Conservation (phyloP, 192 early-diverging fungal genomes). For the Powellomyces hirtus region DNA sequence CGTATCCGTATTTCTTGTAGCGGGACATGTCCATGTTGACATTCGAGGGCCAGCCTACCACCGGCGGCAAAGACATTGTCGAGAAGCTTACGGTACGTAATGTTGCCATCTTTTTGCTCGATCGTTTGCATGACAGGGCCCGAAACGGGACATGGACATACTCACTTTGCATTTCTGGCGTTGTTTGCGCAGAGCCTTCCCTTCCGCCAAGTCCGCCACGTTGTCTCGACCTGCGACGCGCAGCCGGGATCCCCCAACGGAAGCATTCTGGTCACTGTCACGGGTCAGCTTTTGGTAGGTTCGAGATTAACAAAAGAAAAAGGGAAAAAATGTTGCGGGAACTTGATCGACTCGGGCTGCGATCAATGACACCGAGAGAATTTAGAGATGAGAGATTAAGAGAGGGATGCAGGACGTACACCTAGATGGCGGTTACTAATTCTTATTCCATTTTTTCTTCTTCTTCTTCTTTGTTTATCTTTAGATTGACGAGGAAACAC, state of each 20-base stretch:
- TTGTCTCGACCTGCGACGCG: slow-evolving; percentile 74
- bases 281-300: slow-evolving; percentile 82
- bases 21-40: slow-evolving; percentile 77
- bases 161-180: too few species aligned
- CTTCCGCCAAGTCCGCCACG: slow-evolving; percentile 72
- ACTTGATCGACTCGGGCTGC: too few species aligned
- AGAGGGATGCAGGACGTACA: too few species aligned
- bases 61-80: slow-evolving; percentile 63
- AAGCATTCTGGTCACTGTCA: slow-evolving; percentile 77
- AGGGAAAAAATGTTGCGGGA: too few species aligned
- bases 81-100: slow-evolving; percentile 77
- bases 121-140: too few species aligned
- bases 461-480: background rate
- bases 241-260: slow-evolving; percentile 69
- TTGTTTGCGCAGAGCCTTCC: slow-evolving; percentile 59
- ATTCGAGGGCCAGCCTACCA: slow-evolving; percentile 73
- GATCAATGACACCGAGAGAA: too few species aligned
- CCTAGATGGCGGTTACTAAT: too few species aligned
- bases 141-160: too few species aligned
- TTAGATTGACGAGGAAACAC: slow-evolving; percentile 75
- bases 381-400: too few species aligned
- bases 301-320: too few species aligned
- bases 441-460: too few species aligned
- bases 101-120: too few species aligned
- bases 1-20: slow-evolving; percentile 43